Evolutionary conservation across 2,329 filamentous ascomycete genomes (phyloP).

Genomic region (Ceratocystis destructans): DNA sequence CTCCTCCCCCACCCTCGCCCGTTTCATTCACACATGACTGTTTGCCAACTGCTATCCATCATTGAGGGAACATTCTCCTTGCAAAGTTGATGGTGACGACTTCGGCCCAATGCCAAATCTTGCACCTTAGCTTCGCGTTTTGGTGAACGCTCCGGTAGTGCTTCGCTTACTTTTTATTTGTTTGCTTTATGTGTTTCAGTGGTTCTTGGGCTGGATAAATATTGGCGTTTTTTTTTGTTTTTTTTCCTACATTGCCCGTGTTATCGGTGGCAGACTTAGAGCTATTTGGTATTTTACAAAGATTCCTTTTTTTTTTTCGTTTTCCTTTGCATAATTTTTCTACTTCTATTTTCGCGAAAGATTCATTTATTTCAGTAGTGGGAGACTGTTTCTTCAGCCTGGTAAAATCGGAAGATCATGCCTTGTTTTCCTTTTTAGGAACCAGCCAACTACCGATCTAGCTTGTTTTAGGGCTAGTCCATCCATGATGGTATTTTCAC

Average conservation of each 20-base stretch:
- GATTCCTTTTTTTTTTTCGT: not conserved
- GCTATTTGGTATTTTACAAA: not conserved
- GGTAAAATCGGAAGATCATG: not conserved
- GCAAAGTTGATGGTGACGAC: not conserved
- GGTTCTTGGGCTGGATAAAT: conserved; percentile 7
- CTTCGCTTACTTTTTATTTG: conserved; percentile 7
- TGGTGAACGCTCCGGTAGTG: not conserved
- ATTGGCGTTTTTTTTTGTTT: not conserved
- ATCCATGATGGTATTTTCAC: not conserved
- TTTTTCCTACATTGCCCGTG: not conserved
- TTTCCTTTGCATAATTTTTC: not conserved
- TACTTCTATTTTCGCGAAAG: not conserved
- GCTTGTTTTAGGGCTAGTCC: not conserved
- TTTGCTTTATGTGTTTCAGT: conserved; percentile 1
- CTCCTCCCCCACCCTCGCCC: conserved; percentile 49
- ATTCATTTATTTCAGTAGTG: not conserved
- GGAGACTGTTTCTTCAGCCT: not conserved
- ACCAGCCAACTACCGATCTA: not conserved
- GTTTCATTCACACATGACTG: conserved; percentile 41
- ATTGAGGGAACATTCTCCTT: not conserved
- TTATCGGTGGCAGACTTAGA: not conserved
- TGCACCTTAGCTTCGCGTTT: not conserved
- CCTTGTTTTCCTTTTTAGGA: not conserved
- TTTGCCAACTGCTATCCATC: conserved; percentile 6
- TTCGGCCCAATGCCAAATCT: not conserved